A percentile compares a stretch with the other conserved stretches of the same genome.
These are phyloP conservation scores for Hymenoscyphus fructigenus DNA, from an alignment of 2,329 filamentous ascomycete genomes.

Conservation along the genomic window DNA sequence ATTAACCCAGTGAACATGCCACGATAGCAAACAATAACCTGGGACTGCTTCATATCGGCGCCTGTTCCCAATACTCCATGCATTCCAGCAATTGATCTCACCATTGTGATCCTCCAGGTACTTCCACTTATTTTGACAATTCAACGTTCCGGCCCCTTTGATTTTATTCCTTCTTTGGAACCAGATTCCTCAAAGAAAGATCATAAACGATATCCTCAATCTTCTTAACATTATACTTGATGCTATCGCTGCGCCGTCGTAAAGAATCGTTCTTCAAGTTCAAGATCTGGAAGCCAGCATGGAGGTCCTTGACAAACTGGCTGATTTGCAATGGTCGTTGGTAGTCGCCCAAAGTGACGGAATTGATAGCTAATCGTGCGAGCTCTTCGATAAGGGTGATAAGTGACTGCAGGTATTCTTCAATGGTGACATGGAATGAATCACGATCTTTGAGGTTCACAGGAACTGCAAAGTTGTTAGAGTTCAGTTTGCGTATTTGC, in stretches of 20 bases:
- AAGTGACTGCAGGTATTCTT: slow-evolving; percentile 91
- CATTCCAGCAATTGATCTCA: neutral
- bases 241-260: slow-evolving; percentile 81
- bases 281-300: slow-evolving; percentile 93
- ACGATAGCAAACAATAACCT: neutral
- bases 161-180: slow-evolving; percentile 46
- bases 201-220: slow-evolving; percentile 99
- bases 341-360: slow-evolving; percentile 89
- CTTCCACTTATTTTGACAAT: neutral
- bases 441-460: slow-evolving; percentile 89
- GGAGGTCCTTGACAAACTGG: slow-evolving; percentile 90
- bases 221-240: slow-evolving; percentile 98
- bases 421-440: slow-evolving; percentile 91
- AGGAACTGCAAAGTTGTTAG: slow-evolving; percentile 59
- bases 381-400: slow-evolving; percentile 89
- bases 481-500: neutral
- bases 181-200: slow-evolving; percentile 78
- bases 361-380: slow-evolving; percentile 86
- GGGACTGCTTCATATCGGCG: neutral
- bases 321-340: slow-evolving; percentile 82
- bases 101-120: neutral
- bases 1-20: neutral
- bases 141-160: neutral
- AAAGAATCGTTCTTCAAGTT: slow-evolving; percentile 96
- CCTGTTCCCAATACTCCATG: neutral